Evolutionary conservation across 23 red algal genomes (phyloP).

Genomic region (Gracilaria caudata): DNA sequence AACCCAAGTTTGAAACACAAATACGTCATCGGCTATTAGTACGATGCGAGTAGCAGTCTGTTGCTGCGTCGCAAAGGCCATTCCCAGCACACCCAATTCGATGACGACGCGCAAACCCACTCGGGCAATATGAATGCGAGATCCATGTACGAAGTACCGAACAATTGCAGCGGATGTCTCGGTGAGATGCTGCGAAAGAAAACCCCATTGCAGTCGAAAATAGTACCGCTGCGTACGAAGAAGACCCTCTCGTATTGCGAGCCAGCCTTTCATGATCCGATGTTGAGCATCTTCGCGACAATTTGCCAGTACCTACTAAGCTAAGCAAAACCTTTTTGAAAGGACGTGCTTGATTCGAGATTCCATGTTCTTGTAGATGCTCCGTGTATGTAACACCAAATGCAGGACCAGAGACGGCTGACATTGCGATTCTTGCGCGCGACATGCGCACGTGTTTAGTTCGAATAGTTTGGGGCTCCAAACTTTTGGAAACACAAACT

Average conservation of each 20-base stretch:
- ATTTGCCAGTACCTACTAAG: not conserved
- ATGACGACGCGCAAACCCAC: conserved; percentile 20
- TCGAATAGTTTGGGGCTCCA: not conserved
- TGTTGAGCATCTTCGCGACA: not conserved
- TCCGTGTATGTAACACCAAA: conserved; percentile 15
- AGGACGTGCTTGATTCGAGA: conserved; percentile 24
- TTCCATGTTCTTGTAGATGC: not conserved
- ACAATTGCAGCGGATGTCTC: conserved; percentile 38
- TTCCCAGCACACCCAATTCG: conserved; percentile 21
- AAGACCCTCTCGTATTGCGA: conserved; percentile 14
- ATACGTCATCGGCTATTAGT: conserved; percentile 14
- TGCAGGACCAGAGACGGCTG: not conserved
- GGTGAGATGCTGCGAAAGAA: conserved; percentile 57
- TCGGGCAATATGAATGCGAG: conserved; percentile 22
- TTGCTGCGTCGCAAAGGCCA: conserved; percentile 35
- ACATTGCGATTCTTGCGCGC: conserved; percentile 12
- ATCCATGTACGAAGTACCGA: conserved; percentile 33
- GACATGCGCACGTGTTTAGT: conserved; percentile 28
- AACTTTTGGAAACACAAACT: conserved; percentile 5
- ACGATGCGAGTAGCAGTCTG: not conserved
- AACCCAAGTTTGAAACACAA: conserved; percentile 38
- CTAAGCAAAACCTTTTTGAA: not conserved
- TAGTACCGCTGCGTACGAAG: conserved; percentile 42
- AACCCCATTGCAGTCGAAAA: conserved; percentile 57
- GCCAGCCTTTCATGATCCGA: conserved; percentile 58